Percentiles rank a stretch among this genome's conserved stretches.
phyloP scores from a whole-genome alignment of 371 early-diverging fungal species.

The Lichtheimia corymbifera region DNA sequence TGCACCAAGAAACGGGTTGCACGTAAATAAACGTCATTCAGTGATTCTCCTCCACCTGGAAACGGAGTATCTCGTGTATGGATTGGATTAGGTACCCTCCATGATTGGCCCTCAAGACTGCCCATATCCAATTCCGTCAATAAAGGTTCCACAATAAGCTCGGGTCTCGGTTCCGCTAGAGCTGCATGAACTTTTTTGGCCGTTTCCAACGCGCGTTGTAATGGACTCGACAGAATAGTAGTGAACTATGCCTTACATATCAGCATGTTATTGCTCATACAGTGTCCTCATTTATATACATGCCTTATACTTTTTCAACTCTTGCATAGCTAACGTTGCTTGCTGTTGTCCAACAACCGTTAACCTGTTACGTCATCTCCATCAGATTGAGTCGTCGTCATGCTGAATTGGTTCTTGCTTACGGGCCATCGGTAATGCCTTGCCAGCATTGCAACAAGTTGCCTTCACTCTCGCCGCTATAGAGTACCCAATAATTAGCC shows the following conservation, averaged over 20 bases:
- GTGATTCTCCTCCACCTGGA: conserved; percentile 5
- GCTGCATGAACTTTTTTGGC: conserved; percentile 1
- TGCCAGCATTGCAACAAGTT: conserved; percentile 7
- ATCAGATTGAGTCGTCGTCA: background rate
- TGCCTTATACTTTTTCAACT: background rate
- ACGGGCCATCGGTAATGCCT: conserved; percentile 8
- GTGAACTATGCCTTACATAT: background rate
- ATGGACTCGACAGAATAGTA: conserved; percentile 2
- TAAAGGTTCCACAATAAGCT: background rate
- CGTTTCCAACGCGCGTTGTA: background rate
- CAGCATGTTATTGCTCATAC: no score
- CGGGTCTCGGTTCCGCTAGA: background rate
- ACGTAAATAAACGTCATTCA: background rate
- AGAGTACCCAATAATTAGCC: background rate
- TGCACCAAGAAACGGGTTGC: background rate
- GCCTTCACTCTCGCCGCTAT: conserved; percentile 3
- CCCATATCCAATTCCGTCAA: conserved; percentile 6
- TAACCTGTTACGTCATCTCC: background rate
- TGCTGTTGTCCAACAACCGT: background rate
- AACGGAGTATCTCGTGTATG: background rate
- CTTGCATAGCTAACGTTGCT: background rate
- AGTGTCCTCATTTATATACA: background rate
- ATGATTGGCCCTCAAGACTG: background rate
- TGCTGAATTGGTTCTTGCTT: background rate
- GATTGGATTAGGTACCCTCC: background rate